phyloP scores from a whole-genome alignment of 805 yeast species.

The Cyberlindnera mississippiensis region DNA sequence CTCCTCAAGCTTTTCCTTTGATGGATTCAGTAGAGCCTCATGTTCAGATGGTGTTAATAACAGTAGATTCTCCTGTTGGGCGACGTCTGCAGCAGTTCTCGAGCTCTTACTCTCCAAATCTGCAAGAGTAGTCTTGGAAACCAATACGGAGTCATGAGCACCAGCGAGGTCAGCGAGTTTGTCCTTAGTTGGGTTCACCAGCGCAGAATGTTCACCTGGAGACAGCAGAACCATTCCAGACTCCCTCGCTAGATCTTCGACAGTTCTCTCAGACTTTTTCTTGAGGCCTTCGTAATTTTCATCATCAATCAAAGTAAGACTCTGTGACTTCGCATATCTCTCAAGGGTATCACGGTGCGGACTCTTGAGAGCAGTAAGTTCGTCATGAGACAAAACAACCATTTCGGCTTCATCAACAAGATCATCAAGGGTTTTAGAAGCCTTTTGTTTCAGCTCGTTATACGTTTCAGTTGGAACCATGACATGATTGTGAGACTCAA shows the following conservation, averaged over 20 bases:
- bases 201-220: conserved; percentile 17
- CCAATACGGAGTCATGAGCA: conserved; percentile 4
- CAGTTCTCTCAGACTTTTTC: conserved; percentile 10
- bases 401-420: conserved; percentile 20
- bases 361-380: conserved; percentile 11
- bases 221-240: conserved; percentile 26
- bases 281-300: background rate
- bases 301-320: background rate
- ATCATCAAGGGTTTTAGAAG: conserved; percentile 22
- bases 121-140: conserved; percentile 6
- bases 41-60: conserved; percentile 17
- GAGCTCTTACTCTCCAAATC: conserved; percentile 15
- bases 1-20: conserved; percentile 10
- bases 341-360: conserved; percentile 12
- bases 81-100: conserved; percentile 22
- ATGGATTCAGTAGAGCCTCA: conserved; percentile 17
- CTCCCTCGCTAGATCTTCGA: conserved; percentile 21
- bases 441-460: conserved; percentile 6
- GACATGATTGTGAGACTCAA: conserved; percentile 9
- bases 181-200: conserved; percentile 17
- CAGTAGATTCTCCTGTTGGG: conserved; percentile 16
- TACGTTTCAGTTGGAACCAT: conserved; percentile 17
- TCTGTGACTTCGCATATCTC: conserved; percentile 12
- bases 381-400: conserved; percentile 14
- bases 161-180: conserved; percentile 9